phyloP scores from a whole-genome alignment of 495 filamentous ascomycete genomes.

The Hamigera avellanea region DNA sequence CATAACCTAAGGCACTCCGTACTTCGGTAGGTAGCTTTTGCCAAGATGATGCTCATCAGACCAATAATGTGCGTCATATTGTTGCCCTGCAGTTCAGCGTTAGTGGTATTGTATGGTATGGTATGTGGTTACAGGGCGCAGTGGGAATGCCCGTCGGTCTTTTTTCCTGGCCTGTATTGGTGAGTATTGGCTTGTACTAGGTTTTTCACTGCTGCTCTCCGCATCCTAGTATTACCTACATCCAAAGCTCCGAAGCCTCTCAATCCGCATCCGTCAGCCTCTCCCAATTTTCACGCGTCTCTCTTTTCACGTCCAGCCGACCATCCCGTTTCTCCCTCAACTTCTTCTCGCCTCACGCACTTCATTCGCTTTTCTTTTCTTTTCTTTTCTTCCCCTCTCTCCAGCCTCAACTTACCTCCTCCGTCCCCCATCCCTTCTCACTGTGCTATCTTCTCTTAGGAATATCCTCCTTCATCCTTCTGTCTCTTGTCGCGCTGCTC shows the following conservation, averaged over 20 bases:
- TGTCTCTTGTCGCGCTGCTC: too few relatives aligned
- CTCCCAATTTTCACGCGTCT: conserved; percentile 2
- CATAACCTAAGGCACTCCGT: too few relatives aligned
- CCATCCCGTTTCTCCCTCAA: conserved; percentile 5
- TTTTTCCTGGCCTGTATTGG: conserved; percentile 3
- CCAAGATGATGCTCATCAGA: too few relatives aligned
- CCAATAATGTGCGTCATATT: too few relatives aligned
- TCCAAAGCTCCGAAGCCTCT: not conserved
- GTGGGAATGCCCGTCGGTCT: not conserved
- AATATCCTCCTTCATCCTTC: too few relatives aligned
- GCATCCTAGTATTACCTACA: not conserved
- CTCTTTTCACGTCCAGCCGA: conserved; percentile 3
- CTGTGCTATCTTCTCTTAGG: conserved; percentile 3
- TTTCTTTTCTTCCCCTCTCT: conserved; percentile 1
- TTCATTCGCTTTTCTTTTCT: conserved; percentile 3
- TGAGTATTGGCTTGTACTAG: conserved; percentile 3
- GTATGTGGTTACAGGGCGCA: too few relatives aligned
- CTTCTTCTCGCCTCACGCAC: conserved; percentile 6
- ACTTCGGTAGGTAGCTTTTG: too few relatives aligned
- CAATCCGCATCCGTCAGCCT: not conserved
- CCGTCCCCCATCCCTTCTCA: conserved; percentile 1
- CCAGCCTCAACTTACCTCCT: conserved; percentile 1
- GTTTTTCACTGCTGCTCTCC: conserved; percentile 2
- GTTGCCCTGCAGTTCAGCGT: not conserved
- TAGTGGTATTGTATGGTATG: too few relatives aligned